A percentile compares a stretch with the other conserved stretches of the same genome.
Conservation (phyloP, 106 monocot species). For the Cymbidium sinense region DNA sequence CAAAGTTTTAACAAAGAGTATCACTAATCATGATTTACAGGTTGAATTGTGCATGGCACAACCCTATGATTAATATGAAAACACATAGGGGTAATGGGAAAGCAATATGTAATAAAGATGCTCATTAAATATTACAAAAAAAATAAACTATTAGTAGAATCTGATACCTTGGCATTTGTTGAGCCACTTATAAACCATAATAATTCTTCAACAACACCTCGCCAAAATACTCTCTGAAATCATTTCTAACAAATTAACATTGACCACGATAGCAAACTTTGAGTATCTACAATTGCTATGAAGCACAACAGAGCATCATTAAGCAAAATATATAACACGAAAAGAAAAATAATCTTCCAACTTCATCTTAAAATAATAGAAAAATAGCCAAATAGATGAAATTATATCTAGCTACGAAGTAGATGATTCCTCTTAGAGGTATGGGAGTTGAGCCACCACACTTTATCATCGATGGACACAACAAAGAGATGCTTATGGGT, state of each 20-base stretch:
- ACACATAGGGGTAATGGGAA: background rate
- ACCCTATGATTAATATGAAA: background rate
- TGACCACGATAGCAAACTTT: background rate
- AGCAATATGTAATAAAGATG: background rate
- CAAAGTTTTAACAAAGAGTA: too few relatives aligned
- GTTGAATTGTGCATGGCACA: too few relatives aligned
- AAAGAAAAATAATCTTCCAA: background rate
- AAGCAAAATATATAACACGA: background rate
- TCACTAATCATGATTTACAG: too few relatives aligned
- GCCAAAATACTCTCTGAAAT: constrained; percentile 88
- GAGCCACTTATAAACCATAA: constrained; percentile 99
- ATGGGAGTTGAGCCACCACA: background rate
- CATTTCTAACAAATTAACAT: background rate
- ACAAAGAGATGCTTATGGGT: background rate
- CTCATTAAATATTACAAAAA: background rate
- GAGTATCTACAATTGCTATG: background rate
- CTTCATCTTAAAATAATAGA: background rate
- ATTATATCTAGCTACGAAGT: background rate
- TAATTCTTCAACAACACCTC: constrained; percentile 96
- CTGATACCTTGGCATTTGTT: constrained; percentile 82
- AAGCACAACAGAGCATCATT: background rate
- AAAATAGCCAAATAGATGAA: background rate
- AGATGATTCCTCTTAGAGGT: background rate
- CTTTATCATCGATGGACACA: background rate
- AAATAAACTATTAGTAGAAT: background rate